Percentiles rank a stretch among this genome's conserved stretches.
These are phyloP conservation scores for Candolleomyces aberdarensis DNA, from an alignment of 768 basidiomycete species.

Conservation along the genomic window DNA sequence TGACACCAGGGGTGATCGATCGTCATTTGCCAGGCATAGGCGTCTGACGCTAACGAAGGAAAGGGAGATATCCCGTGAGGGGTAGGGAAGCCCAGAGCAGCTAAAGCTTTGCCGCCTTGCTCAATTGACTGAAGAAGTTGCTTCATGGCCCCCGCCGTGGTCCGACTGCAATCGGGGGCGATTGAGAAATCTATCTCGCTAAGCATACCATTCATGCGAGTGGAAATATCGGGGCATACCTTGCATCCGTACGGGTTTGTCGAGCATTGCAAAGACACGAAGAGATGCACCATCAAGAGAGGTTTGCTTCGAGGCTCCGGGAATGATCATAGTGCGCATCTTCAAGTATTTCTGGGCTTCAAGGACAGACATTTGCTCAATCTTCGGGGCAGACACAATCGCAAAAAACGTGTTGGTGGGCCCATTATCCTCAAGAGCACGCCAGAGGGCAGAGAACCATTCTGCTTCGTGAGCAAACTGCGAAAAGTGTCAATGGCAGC, in stretches of 20 bases:
- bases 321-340: background rate
- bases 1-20: background rate
- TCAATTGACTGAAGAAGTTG: background rate
- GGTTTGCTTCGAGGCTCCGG: background rate
- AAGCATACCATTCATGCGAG: background rate
- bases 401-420: background rate
- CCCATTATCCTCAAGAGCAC: no score
- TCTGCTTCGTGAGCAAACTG: background rate
- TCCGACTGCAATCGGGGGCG: background rate
- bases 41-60: background rate
- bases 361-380: background rate
- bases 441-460: background rate
- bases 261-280: background rate
- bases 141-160: background rate
- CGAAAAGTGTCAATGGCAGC: background rate
- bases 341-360: background rate
- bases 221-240: background rate
- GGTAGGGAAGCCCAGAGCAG: background rate
- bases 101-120: background rate
- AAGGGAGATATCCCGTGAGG: background rate
- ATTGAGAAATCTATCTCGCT: background rate
- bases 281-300: background rate
- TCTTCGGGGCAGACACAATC: background rate
- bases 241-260: background rate
- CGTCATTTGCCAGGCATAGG: background rate